Evolutionary conservation across 1,284 basidiomycete genomes (phyloP).

Genomic region (Puccinia coronata): DNA sequence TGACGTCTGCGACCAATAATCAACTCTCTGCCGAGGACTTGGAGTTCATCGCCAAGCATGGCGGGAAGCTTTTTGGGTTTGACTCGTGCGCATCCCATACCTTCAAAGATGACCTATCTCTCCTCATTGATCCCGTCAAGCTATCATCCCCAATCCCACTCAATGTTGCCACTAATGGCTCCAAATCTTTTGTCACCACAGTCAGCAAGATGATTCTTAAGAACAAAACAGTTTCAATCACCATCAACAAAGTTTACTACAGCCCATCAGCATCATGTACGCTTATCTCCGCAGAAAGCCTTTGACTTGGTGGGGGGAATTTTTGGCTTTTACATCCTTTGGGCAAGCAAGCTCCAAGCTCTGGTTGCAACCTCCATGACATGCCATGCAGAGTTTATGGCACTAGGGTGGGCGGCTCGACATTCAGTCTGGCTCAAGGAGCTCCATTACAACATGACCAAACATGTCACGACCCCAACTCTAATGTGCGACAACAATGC

Average conservation of each 20-base stretch:
- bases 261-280: not conserved
- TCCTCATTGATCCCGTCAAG: not conserved
- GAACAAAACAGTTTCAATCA: not conserved
- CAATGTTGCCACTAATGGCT: not conserved
- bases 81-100: slow-evolving; percentile 10
- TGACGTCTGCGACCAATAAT: not conserved
- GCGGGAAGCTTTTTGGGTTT: not conserved
- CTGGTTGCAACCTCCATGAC: not conserved
- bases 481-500: not conserved
- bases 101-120: not conserved
- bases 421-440: slow-evolving; percentile 6
- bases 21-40: not conserved
- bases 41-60: not conserved
- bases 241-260: not conserved
- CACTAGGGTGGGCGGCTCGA: not conserved
- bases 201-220: slow-evolving; percentile 1
- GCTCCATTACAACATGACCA: not conserved
- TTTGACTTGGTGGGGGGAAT: not conserved
- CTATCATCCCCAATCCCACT: not conserved
- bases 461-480: not conserved
- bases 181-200: not conserved
- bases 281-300: not conserved
- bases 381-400: slow-evolving; percentile 16
- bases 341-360: not conserved
- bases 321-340: not conserved